Percentiles rank a stretch among this genome's conserved stretches.
Evolutionary conservation across 495 filamentous ascomycete species (phyloP).

Genomic region (Lophium mytilinum): DNA sequence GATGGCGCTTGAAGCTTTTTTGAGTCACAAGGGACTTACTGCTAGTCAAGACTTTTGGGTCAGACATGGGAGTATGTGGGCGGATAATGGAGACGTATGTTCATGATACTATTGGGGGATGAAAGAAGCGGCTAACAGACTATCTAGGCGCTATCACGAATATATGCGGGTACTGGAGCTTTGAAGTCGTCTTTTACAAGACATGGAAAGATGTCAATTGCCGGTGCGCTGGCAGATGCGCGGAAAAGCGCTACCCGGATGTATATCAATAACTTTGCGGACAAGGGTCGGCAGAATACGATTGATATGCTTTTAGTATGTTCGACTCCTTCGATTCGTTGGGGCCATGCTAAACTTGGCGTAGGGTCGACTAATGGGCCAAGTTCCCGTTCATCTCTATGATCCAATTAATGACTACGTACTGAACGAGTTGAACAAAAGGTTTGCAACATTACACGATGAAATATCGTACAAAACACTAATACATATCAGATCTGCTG

Average conservation of each 20-base stretch:
- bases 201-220: slow-evolving; percentile 89
- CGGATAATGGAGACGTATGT: slow-evolving; percentile 80
- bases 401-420: slow-evolving; percentile 93
- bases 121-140: background rate
- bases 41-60: slow-evolving; percentile 77
- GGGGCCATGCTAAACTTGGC: background rate
- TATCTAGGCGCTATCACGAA: slow-evolving; percentile 61
- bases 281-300: slow-evolving; percentile 86
- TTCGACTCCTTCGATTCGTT: slow-evolving; percentile 22
- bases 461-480: background rate
- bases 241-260: slow-evolving; percentile 87
- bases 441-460: slow-evolving; percentile 19
- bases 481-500: slow-evolving; percentile 12
- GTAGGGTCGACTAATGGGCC: slow-evolving; percentile 58
- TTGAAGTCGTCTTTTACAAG: slow-evolving; percentile 95
- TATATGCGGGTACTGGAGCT: slow-evolving; percentile 94
- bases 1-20: slow-evolving; percentile 78
- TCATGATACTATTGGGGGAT: slow-evolving; percentile 13
- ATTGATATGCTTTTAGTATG: slow-evolving; percentile 79
- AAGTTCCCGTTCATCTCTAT: slow-evolving; percentile 74
- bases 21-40: slow-evolving; percentile 56
- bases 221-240: slow-evolving; percentile 88
- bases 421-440: slow-evolving; percentile 59
- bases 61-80: slow-evolving; percentile 86
- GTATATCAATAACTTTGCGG: slow-evolving; percentile 95